These are phyloP conservation scores for Pseudocercospora ulei DNA, from an alignment of 2,329 filamentous ascomycete species.

Conservation along the genomic window DNA sequence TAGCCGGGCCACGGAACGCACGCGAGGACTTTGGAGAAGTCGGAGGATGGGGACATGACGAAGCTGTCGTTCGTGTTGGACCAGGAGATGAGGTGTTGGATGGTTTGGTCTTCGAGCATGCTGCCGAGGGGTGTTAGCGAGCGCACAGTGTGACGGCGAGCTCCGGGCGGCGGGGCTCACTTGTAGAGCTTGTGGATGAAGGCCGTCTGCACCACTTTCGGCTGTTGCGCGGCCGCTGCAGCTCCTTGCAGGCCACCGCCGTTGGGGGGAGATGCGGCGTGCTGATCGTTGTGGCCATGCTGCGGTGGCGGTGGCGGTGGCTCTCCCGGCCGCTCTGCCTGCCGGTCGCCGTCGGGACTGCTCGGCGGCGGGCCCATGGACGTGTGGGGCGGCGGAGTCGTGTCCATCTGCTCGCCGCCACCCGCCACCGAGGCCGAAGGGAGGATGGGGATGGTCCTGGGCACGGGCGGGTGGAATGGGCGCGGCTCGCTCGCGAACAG, in stretches of 20 bases:
- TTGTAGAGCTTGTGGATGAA: constrained; percentile 99
- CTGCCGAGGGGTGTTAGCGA: constrained; percentile 43
- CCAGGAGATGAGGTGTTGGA: constrained; percentile 95
- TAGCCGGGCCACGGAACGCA: constrained; percentile 46
- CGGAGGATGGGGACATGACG: constrained; percentile 93
- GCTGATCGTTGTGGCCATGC: constrained; percentile 20
- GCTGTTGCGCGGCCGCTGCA: constrained; percentile 71
- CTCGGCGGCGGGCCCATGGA: constrained; percentile 29
- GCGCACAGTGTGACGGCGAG: background rate
- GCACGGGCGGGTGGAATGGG: constrained; percentile 19
- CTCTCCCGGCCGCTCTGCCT: constrained; percentile 22
- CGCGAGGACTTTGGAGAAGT: constrained; percentile 97
- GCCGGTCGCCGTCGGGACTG: constrained; percentile 27
- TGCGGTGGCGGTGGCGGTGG: constrained; percentile 14
- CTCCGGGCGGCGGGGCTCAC: constrained; percentile 45
- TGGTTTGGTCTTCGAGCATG: constrained; percentile 90
- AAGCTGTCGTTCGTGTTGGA: constrained; percentile 90
- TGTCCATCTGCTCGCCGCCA: constrained; percentile 29
- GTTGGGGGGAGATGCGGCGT: constrained; percentile 25
- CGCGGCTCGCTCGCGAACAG: constrained; percentile 27
- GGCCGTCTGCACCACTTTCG: constrained; percentile 95
- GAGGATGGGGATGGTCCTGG: constrained; percentile 29
- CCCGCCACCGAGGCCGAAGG: constrained; percentile 25
- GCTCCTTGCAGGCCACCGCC: constrained; percentile 45
- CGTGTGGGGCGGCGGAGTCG: constrained; percentile 22